These are phyloP conservation scores for Endoconidiophora laricicola DNA, from an alignment of 2,329 filamentous ascomycete species.

Conservation along the genomic window DNA sequence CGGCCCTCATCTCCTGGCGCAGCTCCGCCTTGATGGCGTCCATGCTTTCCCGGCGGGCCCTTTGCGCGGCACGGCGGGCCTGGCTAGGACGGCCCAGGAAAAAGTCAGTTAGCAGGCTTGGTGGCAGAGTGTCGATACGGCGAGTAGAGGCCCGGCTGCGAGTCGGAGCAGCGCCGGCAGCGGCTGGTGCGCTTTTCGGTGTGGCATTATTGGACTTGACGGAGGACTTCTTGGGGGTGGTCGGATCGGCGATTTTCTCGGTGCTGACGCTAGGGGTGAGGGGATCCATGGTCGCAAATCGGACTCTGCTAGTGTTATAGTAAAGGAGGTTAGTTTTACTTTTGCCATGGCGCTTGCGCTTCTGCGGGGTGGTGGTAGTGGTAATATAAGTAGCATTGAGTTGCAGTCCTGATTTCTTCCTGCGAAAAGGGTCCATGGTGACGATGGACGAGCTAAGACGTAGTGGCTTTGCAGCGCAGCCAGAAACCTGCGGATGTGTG, in stretches of 20 bases:
- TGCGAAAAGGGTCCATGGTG: conserved; percentile 1
- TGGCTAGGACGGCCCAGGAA: conserved; percentile 39
- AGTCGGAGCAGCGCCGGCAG: conserved; percentile 14
- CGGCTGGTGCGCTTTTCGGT: conserved; percentile 28
- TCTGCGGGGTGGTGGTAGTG: background rate
- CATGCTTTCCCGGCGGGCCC: conserved; percentile 38
- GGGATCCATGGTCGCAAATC: conserved; percentile 6
- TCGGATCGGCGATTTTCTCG: conserved; percentile 10
- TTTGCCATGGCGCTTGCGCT: background rate
- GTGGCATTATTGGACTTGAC: conserved; percentile 15
- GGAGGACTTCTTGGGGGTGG: conserved; percentile 6
- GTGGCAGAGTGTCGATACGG: conserved; percentile 25
- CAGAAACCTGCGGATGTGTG: no score
- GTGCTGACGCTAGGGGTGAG: conserved; percentile 8
- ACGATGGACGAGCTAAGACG: background rate
- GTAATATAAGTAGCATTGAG: no score
- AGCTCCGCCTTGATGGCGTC: conserved; percentile 40
- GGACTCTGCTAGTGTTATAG: conserved; percentile 3
- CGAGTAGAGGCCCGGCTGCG: conserved; percentile 24
- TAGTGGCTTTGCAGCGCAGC: no score
- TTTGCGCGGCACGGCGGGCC: conserved; percentile 35
- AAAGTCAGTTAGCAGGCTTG: conserved; percentile 38
- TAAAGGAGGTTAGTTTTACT: conserved; percentile 2
- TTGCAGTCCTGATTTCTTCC: no score
- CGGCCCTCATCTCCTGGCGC: conserved; percentile 22